Evolutionary conservation across 371 early-diverging fungal genomes (phyloP).

Genomic region (Neoconidiobolus thromboides): DNA sequence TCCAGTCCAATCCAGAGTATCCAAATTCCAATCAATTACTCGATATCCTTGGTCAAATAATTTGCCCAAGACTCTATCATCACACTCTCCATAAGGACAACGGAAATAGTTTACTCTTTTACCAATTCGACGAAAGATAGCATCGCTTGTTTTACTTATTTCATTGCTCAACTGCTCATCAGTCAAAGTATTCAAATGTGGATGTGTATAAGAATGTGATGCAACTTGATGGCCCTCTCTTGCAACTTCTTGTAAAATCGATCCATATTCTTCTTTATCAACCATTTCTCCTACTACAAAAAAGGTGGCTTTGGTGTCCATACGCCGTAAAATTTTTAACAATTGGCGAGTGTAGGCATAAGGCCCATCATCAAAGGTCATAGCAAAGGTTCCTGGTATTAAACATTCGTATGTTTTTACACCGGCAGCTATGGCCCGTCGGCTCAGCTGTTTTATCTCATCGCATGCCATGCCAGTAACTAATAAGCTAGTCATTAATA

Average conservation of each 20-base stretch:
- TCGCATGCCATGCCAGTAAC: too few relatives aligned
- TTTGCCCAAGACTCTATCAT: slow-evolving; percentile 4
- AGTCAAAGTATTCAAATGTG: slow-evolving; percentile 17
- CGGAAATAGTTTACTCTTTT: slow-evolving; percentile 25
- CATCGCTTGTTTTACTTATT: slow-evolving; percentile 12
- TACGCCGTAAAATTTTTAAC: slow-evolving; percentile 21
- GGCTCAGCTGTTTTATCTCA: neutral
- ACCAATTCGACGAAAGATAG: slow-evolving; percentile 19
- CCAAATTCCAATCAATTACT: slow-evolving; percentile 13
- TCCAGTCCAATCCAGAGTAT: slow-evolving; percentile 12
- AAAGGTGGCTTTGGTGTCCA: slow-evolving; percentile 36
- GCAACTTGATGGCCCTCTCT: slow-evolving; percentile 25
- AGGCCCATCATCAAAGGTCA: slow-evolving; percentile 52
- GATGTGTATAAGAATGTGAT: slow-evolving; percentile 30
- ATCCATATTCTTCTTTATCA: neutral
- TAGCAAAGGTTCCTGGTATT: slow-evolving; percentile 13
- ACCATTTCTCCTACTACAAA: slow-evolving; percentile 35
- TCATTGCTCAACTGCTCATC: slow-evolving; percentile 14
- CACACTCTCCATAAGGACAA: slow-evolving; percentile 13
- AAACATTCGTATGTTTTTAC: slow-evolving; percentile 2
- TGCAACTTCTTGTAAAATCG: neutral
- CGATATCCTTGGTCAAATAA: slow-evolving; percentile 4
- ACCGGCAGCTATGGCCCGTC: neutral
- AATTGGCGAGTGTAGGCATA: slow-evolving; percentile 19
- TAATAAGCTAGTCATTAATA: too few relatives aligned